Percentiles rank a stretch among this genome's conserved stretches.
Evolutionary conservation across 768 basidiomycete genomes (phyloP).

Genomic region (Amanita phalloides): DNA sequence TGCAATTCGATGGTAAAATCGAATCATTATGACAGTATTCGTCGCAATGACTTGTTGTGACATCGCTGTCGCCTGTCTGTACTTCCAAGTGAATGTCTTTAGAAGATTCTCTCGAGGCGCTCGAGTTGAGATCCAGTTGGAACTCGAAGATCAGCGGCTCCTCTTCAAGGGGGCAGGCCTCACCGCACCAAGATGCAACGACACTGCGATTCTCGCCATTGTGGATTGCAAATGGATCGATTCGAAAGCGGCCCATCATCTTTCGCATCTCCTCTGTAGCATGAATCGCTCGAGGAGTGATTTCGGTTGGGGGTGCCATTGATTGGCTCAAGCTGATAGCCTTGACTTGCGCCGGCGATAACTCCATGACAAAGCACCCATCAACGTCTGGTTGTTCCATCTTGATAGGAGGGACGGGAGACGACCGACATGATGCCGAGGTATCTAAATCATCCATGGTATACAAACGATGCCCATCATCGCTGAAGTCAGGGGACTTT

Average conservation of each 20-base stretch:
- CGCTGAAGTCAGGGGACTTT: conserved; percentile 9
- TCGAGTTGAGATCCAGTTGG: conserved; percentile 31
- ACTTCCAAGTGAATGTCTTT: background rate
- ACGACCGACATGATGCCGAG: conserved; percentile 8
- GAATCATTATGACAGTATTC: background rate
- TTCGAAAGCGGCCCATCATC: conserved; percentile 71
- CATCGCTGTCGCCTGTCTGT: background rate
- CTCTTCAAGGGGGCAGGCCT: conserved; percentile 48
- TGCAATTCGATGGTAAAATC: background rate
- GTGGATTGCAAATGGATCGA: conserved; percentile 69
- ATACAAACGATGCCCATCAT: conserved; percentile 5
- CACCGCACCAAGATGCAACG: conserved; percentile 30
- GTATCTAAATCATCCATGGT: conserved; percentile 4
- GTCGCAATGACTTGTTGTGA: background rate
- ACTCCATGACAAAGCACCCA: conserved; percentile 35
- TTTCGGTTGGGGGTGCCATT: conserved; percentile 48
- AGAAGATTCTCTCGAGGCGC: background rate
- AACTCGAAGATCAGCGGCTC: conserved; percentile 58
- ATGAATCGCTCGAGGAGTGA: conserved; percentile 68
- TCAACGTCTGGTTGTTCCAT: conserved; percentile 28
- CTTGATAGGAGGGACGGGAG: conserved; percentile 18
- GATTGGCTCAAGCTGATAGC: conserved; percentile 20
- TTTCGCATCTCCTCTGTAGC: conserved; percentile 58
- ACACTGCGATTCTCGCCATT: conserved; percentile 31
- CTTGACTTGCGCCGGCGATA: conserved; percentile 15